Percentiles rank a stretch among this genome's conserved stretches.
Evolutionary conservation across 441 rosid species (phyloP).

Genomic region (Erodium trifolium): DNA sequence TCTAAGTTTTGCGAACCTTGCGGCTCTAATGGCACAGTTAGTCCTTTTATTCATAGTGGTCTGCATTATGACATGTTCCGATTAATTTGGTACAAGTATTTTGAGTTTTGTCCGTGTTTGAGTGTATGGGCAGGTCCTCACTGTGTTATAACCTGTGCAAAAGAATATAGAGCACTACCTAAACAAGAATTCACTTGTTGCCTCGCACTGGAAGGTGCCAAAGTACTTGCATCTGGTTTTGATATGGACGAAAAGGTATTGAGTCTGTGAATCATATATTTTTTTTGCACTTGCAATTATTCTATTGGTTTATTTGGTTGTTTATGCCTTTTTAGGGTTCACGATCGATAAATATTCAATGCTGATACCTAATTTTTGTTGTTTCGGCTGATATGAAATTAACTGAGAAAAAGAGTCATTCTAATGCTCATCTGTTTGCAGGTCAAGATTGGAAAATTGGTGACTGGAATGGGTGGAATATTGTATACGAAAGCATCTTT

Average conservation of each 20-base stretch:
- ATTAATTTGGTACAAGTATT: neutral
- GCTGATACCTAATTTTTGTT: neutral
- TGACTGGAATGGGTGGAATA: slow-evolving; percentile 80
- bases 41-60: neutral
- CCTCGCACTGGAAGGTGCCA: slow-evolving; percentile 92
- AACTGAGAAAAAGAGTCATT: slow-evolving; percentile 8
- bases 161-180: slow-evolving; percentile 67
- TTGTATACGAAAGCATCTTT: slow-evolving; percentile 47
- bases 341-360: neutral
- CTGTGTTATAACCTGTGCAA: slow-evolving; percentile 85
- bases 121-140: slow-evolving; percentile 60
- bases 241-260: slow-evolving; percentile 76
- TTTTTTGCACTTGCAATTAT: neutral
- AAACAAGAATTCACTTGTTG: slow-evolving; percentile 80
- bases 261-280: neutral
- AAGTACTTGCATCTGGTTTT: slow-evolving; percentile 87
- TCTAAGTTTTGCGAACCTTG: neutral
- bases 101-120: slow-evolving; percentile 12
- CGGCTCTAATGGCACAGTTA: neutral
- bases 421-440: slow-evolving; percentile 33
- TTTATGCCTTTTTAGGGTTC: neutral
- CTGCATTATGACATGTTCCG: neutral
- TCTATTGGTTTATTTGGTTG: neutral
- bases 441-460: slow-evolving; percentile 71
- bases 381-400: neutral